Evolutionary conservation across 2,329 filamentous ascomycete genomes (phyloP).

Genomic region (Cordyceps cateniannulata): DNA sequence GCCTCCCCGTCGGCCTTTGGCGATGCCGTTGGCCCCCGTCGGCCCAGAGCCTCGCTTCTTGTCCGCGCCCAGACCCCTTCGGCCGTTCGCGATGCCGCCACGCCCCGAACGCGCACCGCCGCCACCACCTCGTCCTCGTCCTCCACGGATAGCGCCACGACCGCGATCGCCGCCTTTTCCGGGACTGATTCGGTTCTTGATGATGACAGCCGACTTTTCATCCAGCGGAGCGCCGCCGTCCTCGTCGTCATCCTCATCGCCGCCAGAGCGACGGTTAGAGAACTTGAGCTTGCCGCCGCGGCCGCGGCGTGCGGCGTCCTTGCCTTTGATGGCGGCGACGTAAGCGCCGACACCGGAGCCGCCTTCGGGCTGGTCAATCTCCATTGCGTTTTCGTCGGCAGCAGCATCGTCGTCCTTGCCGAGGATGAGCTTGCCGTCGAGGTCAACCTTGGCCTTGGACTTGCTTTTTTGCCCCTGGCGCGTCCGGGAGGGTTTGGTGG

Average conservation of each 20-base stretch:
- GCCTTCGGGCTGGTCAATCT: slow-evolving; percentile 55
- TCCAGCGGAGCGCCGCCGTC: slow-evolving; percentile 36
- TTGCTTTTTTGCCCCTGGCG: slow-evolving; percentile 42
- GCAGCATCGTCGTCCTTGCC: slow-evolving; percentile 46
- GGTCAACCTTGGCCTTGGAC: slow-evolving; percentile 62
- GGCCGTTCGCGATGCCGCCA: slow-evolving; percentile 33
- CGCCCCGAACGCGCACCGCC: slow-evolving; percentile 25
- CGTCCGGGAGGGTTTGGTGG: slow-evolving; percentile 69
- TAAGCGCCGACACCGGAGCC: slow-evolving; percentile 59
- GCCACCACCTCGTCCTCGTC: slow-evolving; percentile 24
- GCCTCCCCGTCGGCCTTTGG: slow-evolving; percentile 31
- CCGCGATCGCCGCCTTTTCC: slow-evolving; percentile 25
- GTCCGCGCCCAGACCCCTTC: slow-evolving; percentile 45
- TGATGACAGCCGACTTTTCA: slow-evolving; percentile 43
- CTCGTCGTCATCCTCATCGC: slow-evolving; percentile 39
- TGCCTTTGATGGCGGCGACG: slow-evolving; percentile 60
- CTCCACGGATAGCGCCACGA: slow-evolving; percentile 22
- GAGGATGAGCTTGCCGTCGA: slow-evolving; percentile 76
- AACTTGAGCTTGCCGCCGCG: slow-evolving; percentile 65
- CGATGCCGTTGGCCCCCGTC: slow-evolving; percentile 28
- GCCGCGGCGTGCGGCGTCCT: slow-evolving; percentile 58
- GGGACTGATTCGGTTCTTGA: slow-evolving; percentile 44
- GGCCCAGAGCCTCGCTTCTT: slow-evolving; percentile 41
- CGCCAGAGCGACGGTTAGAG: slow-evolving; percentile 52
- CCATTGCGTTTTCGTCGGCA: slow-evolving; percentile 49